A percentile compares a stretch with the other conserved stretches of the same genome.
phyloP scores from a whole-genome alignment of 2,329 filamentous ascomycete species.

The Boeremia exigua region DNA sequence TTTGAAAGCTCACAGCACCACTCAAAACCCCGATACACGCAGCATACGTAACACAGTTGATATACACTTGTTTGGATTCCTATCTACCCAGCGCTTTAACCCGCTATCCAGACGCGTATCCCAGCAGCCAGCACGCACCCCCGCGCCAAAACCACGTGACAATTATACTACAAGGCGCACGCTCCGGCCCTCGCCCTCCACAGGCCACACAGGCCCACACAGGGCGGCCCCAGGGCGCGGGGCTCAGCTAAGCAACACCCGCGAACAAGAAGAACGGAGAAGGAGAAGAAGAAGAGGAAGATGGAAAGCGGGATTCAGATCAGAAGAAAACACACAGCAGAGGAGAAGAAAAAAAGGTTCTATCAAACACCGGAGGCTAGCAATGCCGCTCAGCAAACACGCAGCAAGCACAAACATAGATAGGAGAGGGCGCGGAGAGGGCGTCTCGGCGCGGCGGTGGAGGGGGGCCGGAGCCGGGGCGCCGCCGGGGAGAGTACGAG shows the following conservation, averaged over 20 bases:
- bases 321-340: not conserved
- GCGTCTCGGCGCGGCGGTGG: no score
- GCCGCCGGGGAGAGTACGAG: no score
- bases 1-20: not conserved
- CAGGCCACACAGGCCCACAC: no score
- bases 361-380: conserved; percentile 4
- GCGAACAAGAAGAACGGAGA: not conserved
- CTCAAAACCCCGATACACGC: not conserved
- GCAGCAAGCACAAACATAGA: not conserved
- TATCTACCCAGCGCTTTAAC: not conserved
- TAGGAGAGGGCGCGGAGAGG: not conserved
- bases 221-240: no score
- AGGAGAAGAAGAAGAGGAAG: not conserved
- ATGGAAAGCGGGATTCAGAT: no score
- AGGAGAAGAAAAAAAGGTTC: not conserved
- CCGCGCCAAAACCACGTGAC: no score
- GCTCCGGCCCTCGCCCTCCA: no score
- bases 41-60: not conserved
- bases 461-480: no score
- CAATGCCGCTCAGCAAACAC: conserved; percentile 8
- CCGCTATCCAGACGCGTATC: not conserved
- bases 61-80: not conserved
- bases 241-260: no score
- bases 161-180: no score
- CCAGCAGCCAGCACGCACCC: no score